These are phyloP conservation scores for Alternaria ethzedia DNA, from an alignment of 2,329 filamentous ascomycete genomes.

Conservation along the genomic window DNA sequence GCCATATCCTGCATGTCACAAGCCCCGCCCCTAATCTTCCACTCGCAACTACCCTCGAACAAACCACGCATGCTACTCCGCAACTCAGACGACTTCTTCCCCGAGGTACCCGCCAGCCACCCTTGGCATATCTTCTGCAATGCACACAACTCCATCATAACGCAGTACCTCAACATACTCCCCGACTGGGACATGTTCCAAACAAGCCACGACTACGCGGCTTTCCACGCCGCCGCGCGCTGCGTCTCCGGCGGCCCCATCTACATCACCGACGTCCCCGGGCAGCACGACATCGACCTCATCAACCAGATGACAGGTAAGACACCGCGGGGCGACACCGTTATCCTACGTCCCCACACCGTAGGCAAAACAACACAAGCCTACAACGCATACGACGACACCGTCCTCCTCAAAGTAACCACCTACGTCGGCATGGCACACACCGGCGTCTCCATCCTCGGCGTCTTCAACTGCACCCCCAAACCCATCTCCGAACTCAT, in stretches of 20 bases:
- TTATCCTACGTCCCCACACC: constrained; percentile 80
- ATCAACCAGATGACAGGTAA: constrained; percentile 81
- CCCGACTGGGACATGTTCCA: constrained; percentile 86
- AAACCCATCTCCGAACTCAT: constrained; percentile 71
- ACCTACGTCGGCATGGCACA: constrained; percentile 74
- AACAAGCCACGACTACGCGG: constrained; percentile 71
- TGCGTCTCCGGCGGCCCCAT: constrained; percentile 91
- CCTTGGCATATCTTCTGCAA: constrained; percentile 97
- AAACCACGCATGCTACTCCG: constrained; percentile 76
- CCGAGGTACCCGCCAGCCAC: constrained; percentile 78
- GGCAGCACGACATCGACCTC: constrained; percentile 75
- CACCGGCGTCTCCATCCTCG: constrained; percentile 78
- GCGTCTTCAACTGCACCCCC: constrained; percentile 80
- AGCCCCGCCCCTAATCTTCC: constrained; percentile 83
- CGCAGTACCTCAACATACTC: constrained; percentile 81
- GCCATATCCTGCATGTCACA: constrained; percentile 96
- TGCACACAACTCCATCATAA: constrained; percentile 84
- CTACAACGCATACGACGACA: constrained; percentile 78
- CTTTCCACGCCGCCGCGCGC: constrained; percentile 87
- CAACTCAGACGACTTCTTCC: constrained; percentile 93
- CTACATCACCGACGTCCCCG: constrained; percentile 91
- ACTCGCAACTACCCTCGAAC: constrained; percentile 79
- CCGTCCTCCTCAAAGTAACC: constrained; percentile 75
- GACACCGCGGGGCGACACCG: constrained; percentile 73
- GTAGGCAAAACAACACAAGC: constrained; percentile 74